Evolutionary conservation across 768 basidiomycete genomes (phyloP), one percentile per base, ranked within the genome.

Genomic region (Boletus vermiculosoides): DNA sequence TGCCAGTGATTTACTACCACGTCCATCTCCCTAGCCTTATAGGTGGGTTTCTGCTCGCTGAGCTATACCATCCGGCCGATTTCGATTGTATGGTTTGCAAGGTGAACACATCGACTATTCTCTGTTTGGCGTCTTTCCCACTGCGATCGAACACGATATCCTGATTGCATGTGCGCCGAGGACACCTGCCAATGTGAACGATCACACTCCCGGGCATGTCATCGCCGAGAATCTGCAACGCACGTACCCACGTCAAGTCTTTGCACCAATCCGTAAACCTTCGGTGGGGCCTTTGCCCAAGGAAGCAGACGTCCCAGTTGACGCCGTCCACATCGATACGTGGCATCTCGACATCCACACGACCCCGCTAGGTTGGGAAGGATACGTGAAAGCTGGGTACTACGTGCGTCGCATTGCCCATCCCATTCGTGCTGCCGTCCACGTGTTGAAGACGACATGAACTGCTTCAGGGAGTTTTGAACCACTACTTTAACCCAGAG

Each of bases 91-190:
- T 50, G n/a, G 6, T 22, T 53, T 72, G 18, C 68, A 74, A 84
- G 89, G 90, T 33, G 90, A 92, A 73, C 88, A 92, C 66, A 88
- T 92, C 68, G 90, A 92, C 71, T 92, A 92, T 62, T 83, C 86
- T 0, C 75, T 92, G 28, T 92, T 92, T 62, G 92, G 92, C 4
- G 90, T 90, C 9, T 79, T 94, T 36, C 93, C 92, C 16, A 81
- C 87, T n/a, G 92, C 92, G 0, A 81, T 94, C 39, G 92, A 92
- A 61, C 83, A 83, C 50, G 93, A 93, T 69, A 86, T 93, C 62
- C 77, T 94, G 50, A 87, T 94, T 54, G 91, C 92, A 0, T 86
- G 82, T 71, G 84, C 80, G 33, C 79, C 79, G n/a, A 78, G 69
- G 56, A 28, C 58, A 30, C 11, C 65, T 52, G 42, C 46, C 60